These are phyloP conservation scores for Ajuga reptans DNA, from an alignment of 305 asterid species.

Conservation along the genomic window DNA sequence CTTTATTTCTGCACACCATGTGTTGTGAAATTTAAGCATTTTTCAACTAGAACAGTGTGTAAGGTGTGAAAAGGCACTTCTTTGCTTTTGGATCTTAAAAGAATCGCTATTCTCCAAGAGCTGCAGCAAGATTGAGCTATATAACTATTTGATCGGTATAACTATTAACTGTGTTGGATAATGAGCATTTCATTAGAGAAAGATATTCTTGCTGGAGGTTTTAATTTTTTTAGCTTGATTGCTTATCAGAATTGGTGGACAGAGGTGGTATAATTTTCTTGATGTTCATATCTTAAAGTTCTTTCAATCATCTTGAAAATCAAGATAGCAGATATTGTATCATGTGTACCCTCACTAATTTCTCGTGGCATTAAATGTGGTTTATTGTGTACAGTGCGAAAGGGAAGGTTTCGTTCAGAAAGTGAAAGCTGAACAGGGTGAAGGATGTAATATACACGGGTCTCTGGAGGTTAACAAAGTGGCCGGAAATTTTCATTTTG, in stretches of 20 bases:
- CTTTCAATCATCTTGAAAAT: neutral
- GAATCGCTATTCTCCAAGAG: neutral
- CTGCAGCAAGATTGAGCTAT: neutral
- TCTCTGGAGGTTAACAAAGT: constrained; percentile 90
- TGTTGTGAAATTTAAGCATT: too few species aligned
- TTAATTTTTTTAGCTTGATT: neutral
- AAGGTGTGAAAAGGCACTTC: too few species aligned
- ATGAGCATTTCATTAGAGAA: neutral
- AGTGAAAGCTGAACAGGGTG: constrained; percentile 88
- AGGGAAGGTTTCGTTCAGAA: constrained; percentile 86
- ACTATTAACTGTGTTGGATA: neutral
- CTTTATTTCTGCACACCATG: too few species aligned
- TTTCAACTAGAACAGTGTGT: too few species aligned
- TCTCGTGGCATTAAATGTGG: constrained; percentile 15
- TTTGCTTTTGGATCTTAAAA: too few species aligned
- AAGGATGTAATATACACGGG: constrained; percentile 97
- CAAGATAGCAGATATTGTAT: neutral
- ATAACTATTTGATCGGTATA: neutral
- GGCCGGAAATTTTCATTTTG: constrained; percentile 93
- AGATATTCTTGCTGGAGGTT: too few species aligned
- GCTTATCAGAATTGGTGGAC: neutral
- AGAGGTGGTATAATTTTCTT: neutral
- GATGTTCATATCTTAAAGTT: neutral
- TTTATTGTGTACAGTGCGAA: constrained; percentile 53
- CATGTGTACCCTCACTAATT: neutral